Percentiles rank a stretch among this genome's conserved stretches.
These are phyloP conservation scores for Clavispora vitiphila DNA, from an alignment of 805 yeast genomes.

Conservation along the genomic window DNA sequence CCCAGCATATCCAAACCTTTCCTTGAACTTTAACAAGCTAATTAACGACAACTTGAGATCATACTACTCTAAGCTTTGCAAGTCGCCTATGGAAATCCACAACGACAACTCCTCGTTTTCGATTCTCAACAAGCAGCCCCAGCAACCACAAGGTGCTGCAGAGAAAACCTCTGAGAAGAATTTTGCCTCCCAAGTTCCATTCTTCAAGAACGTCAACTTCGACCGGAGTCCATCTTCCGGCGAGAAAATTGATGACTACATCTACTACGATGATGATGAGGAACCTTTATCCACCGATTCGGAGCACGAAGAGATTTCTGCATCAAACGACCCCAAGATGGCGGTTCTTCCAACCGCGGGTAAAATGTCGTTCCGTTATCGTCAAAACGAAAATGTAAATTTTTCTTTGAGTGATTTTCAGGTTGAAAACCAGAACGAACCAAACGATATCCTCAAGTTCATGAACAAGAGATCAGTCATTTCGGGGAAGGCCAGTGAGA, in stretches of 20 bases:
- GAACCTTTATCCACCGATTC: constrained; percentile 6
- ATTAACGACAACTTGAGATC: constrained; percentile 35
- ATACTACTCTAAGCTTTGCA: constrained; percentile 23
- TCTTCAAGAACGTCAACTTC: constrained; percentile 35
- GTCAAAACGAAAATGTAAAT: constrained; percentile 32
- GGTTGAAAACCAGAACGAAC: constrained; percentile 10
- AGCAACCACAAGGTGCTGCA: neutral
- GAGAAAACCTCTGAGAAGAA: constrained; percentile 4
- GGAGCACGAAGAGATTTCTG: constrained; percentile 14
- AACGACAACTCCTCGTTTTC: constrained; percentile 32
- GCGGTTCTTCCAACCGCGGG: constrained; percentile 11
- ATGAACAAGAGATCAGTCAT: constrained; percentile 33
- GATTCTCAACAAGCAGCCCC: constrained; percentile 19
- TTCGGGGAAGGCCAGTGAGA: constrained; percentile 40
- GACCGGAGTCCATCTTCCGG: constrained; percentile 22
- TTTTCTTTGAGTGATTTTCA: constrained; percentile 22
- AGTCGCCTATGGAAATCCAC: constrained; percentile 28
- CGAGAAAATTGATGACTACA: constrained; percentile 30
- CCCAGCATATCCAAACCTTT: constrained; percentile 12
- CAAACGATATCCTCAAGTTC: constrained; percentile 26
- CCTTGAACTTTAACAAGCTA: constrained; percentile 32
- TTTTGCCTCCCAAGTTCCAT: constrained; percentile 23
- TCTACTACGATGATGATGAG: constrained; percentile 27
- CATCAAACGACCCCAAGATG: constrained; percentile 5
- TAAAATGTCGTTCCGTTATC: constrained; percentile 35